phyloP scores from a whole-genome alignment of 1,284 basidiomycete species.

The Macrocybe sp. region DNA sequence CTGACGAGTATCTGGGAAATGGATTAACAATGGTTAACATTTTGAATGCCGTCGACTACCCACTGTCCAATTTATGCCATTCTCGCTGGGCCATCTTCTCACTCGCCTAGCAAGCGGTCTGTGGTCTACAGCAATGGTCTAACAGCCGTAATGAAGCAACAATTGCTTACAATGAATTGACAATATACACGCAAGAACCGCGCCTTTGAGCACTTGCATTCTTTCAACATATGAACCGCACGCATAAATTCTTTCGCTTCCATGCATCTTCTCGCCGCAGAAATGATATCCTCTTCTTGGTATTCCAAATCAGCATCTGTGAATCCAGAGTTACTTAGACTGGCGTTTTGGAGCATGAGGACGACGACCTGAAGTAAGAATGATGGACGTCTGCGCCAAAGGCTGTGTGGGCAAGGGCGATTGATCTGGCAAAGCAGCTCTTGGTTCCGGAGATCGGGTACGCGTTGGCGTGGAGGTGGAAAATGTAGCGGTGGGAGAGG shows the following conservation, averaged over 20 bases:
- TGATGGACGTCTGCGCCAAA: constrained; percentile 17
- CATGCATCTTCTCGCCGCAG: constrained; percentile 73
- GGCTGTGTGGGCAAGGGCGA: constrained; percentile 32
- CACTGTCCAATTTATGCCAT: constrained; percentile 73
- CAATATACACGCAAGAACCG: constrained; percentile 80
- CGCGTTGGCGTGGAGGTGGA: constrained; percentile 52
- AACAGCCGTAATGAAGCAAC: constrained; percentile 1
- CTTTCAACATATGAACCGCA: constrained; percentile 60
- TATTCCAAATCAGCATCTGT: constrained; percentile 47
- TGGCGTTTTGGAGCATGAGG: constrained; percentile 20
- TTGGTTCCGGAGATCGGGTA: constrained; percentile 33
- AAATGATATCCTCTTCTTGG: constrained; percentile 63
- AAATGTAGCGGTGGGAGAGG: constrained; percentile 23
- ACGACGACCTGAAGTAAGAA: constrained; percentile 20
- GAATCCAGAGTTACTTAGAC: constrained; percentile 21
- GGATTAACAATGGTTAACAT: constrained; percentile 1
- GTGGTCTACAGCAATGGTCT: not conserved
- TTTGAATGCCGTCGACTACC: constrained; percentile 20
- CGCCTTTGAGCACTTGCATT: constrained; percentile 66
- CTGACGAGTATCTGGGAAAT: constrained; percentile 57
- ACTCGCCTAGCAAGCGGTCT: constrained; percentile 37
- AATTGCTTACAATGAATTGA: constrained; percentile 72
- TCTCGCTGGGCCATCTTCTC: constrained; percentile 65
- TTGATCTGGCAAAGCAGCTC: constrained; percentile 26
- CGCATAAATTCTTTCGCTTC: constrained; percentile 80